Base-by-base conservation (phyloP, 495 filamentous ascomycete genomes). In the Lineolata rhizophorae region DNA sequence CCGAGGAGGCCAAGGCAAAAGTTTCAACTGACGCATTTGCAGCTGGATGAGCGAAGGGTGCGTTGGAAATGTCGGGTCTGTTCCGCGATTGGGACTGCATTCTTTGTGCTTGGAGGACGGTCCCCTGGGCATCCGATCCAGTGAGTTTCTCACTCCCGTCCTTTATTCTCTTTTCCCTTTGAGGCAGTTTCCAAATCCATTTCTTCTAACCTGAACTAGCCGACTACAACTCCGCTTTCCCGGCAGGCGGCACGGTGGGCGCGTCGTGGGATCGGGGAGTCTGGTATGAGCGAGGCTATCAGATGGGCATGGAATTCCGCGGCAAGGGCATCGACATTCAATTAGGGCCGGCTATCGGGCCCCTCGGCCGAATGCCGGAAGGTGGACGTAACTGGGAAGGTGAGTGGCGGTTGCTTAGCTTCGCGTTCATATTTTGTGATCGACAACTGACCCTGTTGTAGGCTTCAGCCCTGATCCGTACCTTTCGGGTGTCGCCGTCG, bases 381-480 rank as follows among this genome's bases (percentile, higher is more conserved):
- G 77, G 70, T 20, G 87, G 87, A n/a, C 67, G 87, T 18, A 87
- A 85, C 52, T 94, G 87, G 87, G 78, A 81, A 39, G 48, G 39
- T 37, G 12, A 8, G 41, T 22, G 17, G 12, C 21, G 16, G 12
- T n/a, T n/a, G n/a, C n/a, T n/a, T n/a, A n/a, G n/a, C n/a, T n/a
- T n/a, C n/a, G n/a, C 16, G 14, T 5, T 19, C 15, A 3, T 13
- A 30, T 2, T 15, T 20, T 21, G n/a, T 18, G 31, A 9, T 21
- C 8, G 14, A 11, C 3, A 13, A 35, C 5, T 3, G 15, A 10
- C 6, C 27, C 18, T n/a, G 5, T 19, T 4, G 16, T 36, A 37
- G 49, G 53, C 20, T 57, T 57, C 46, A 51, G 49, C 18, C 51
- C 52, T 6, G 54, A 57, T 28, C 54, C 54, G 21, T 45, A 51